Evolutionary conservation across 345 rosid species (phyloP).

Genomic region (Populus tremula): DNA sequence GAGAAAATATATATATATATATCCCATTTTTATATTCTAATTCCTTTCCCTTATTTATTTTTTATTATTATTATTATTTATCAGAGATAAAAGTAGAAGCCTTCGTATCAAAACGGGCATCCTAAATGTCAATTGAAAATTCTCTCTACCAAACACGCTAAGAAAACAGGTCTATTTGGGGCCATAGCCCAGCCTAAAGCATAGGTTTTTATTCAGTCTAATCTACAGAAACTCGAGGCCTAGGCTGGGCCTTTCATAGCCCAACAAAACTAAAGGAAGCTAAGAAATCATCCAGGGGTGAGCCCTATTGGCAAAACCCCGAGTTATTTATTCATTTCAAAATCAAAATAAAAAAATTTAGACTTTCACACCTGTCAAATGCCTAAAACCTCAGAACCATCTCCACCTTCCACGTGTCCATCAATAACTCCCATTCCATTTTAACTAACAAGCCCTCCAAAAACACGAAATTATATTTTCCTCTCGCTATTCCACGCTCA

Average conservation of each 20-base stretch:
- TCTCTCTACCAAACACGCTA: too few species aligned
- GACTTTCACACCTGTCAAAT: neutral
- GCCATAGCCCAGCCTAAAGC: neutral
- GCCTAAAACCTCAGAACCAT: neutral
- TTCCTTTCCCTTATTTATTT: too few species aligned
- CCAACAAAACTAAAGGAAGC: neutral
- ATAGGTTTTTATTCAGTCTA: neutral
- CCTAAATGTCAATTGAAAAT: too few species aligned
- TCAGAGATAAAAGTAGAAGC: too few species aligned
- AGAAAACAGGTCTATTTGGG: neutral
- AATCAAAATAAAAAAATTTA: neutral
- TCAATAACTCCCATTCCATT: neutral
- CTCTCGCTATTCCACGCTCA: neutral
- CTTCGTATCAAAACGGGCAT: too few species aligned
- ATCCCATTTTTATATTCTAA: too few species aligned
- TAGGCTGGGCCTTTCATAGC: neutral
- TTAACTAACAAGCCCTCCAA: neutral
- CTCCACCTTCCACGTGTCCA: conserved; percentile 14
- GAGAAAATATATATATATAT: too few species aligned
- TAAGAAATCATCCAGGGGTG: neutral
- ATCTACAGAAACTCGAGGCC: neutral
- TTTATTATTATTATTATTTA: too few species aligned
- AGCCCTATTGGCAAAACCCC: too few species aligned
- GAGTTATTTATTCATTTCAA: neutral
- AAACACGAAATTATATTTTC: neutral